Base-by-base conservation (phyloP, 176 grass and related monocot species). In the Secale cereale region DNA sequence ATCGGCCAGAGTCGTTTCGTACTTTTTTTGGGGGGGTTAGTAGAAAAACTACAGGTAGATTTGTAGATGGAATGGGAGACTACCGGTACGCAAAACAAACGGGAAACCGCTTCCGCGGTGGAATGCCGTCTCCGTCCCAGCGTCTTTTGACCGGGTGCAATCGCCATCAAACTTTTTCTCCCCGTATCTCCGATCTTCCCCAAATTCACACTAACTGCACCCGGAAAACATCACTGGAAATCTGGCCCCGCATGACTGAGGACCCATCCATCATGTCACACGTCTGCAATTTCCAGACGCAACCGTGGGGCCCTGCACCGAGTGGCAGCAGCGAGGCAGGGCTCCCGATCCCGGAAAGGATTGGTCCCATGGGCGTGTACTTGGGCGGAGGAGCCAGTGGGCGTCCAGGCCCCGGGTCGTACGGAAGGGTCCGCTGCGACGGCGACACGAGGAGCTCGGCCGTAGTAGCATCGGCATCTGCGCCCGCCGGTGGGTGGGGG, bases 401-500 rank as follows among this genome's bases (percentile, higher is more conserved):
- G 61, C 7, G 60, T 50, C 76, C 14, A 70, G 22, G 50, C 50
- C 69, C 6, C 9, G 1, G 29, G 0, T 6, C 2, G 71, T 89
- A 89, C 88, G 88, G 62, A 89, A 48, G 6, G 7, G 31, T 6
- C 20, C 20, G 27, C 13, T 64, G 27, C 0, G 25, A 73, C 25
- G 41, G 32, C 65, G 88, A 78, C 84, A 82, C 88, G 74, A 23
- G 36, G 36, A 41, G 22, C 68, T 40, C 35, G 67, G 32, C 48
- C 48, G 30, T 2, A 13, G 4, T 12, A 10, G 64, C 71, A 41
- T 70, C 61, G 29, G 13, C 0, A 6, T 70, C 40, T 22, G 70
- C 52, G 17, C 52, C 19, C 52, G 52, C 52, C 19, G 52, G 19
- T 17, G 52, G 52, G 52, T 57, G 52, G 6, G 6, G 7, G 19